Conservation (phyloP, 495 filamentous ascomycete species). For the Penicillium tannophilum region DNA sequence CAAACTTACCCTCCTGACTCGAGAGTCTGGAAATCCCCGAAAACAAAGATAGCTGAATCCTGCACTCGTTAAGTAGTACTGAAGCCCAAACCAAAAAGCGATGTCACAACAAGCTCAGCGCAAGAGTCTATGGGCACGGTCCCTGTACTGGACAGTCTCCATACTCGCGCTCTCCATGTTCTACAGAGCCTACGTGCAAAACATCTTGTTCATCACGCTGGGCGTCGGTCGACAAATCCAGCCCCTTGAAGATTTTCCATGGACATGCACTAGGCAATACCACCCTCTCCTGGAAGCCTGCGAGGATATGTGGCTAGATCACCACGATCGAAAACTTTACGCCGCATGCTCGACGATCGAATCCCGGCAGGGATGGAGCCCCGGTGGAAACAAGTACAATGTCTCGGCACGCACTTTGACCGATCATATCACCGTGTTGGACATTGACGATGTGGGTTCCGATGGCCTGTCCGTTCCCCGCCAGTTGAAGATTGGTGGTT, state of each 20-base stretch:
- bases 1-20: too few species aligned
- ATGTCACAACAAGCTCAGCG: background rate
- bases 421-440: constrained; percentile 34
- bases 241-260: constrained; percentile 33
- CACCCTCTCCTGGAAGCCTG: constrained; percentile 40
- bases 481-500: constrained; percentile 24
- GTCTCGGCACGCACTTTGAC: constrained; percentile 27
- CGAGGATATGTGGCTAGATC: constrained; percentile 45
- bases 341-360: constrained; percentile 28
- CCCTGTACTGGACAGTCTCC: background rate
- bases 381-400: constrained; percentile 18
- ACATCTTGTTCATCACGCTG: constrained; percentile 13
- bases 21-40: background rate
- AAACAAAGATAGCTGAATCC: background rate
- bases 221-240: constrained; percentile 31
- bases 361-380: constrained; percentile 20
- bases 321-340: constrained; percentile 34
- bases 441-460: constrained; percentile 29
- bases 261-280: constrained; percentile 31
- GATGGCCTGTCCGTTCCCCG: constrained; percentile 28
- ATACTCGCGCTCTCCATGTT: background rate
- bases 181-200: constrained; percentile 9
- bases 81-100: background rate
- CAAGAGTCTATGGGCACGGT: background rate
- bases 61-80: background rate